Evolutionary conservation across 345 rosid genomes (phyloP).

Genomic region (Eucalyptus decipiens): DNA sequence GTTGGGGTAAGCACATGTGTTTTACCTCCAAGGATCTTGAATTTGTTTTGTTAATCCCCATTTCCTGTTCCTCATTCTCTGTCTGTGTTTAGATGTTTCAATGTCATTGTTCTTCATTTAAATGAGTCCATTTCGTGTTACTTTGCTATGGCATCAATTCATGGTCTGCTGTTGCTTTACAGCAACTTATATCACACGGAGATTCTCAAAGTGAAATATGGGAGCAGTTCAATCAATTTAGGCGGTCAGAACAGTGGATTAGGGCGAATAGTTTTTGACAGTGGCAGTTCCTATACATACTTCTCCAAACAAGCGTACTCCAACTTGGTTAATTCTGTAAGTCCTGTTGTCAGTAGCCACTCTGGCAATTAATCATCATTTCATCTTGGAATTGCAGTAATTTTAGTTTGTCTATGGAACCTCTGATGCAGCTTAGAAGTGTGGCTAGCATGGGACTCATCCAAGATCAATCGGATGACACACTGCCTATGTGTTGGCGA

Average conservation of each 20-base stretch:
- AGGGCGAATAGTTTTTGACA: conserved; percentile 52
- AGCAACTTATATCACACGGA: conserved; percentile 52
- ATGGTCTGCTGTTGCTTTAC: background rate
- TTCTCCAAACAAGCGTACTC: conserved; percentile 62
- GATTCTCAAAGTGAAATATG: conserved; percentile 52
- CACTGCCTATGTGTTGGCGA: conserved; percentile 77
- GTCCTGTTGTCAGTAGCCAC: conserved; percentile 2
- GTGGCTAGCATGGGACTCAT: conserved; percentile 26
- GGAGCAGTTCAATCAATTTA: conserved; percentile 38
- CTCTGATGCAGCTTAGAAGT: conserved; percentile 43
- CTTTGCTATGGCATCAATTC: background rate
- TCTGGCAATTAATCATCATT: background rate
- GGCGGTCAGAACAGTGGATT: conserved; percentile 21
- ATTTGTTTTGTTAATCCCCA: background rate
- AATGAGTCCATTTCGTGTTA: background rate
- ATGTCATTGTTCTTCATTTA: background rate
- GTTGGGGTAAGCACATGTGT: background rate
- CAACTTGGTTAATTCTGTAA: conserved; percentile 59
- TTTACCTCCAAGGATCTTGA: background rate
- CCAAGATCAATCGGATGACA: conserved; percentile 46
- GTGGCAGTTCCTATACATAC: conserved; percentile 92
- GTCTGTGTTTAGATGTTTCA: background rate
- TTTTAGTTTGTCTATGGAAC: background rate
- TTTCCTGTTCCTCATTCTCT: background rate
- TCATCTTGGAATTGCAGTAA: background rate